Percentiles rank a stretch among this genome's conserved stretches.
Evolutionary conservation across 75 land plant genomes (phyloP).

Genomic region (Gnetum montanum): DNA sequence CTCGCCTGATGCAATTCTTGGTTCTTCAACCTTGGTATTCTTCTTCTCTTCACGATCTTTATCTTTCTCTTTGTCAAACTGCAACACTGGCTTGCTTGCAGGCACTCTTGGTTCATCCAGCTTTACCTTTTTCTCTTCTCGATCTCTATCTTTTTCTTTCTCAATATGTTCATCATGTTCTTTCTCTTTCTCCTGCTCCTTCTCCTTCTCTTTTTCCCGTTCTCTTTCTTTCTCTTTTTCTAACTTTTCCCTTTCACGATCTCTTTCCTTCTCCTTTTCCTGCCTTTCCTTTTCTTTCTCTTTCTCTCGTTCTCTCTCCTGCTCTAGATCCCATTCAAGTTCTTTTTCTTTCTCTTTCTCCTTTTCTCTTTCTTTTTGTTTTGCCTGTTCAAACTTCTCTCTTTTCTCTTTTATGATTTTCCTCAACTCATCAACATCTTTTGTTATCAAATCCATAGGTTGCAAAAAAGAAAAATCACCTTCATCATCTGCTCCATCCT

Average conservation of each 20-base stretch:
- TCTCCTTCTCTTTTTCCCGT: slow-evolving; percentile 24
- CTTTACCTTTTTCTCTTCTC: slow-evolving; percentile 54
- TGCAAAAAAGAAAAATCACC: slow-evolving; percentile 86
- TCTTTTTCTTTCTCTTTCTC: slow-evolving; percentile 37
- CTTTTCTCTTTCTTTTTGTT: slow-evolving; percentile 52
- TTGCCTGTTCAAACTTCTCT: slow-evolving; percentile 49
- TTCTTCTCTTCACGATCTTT: slow-evolving; percentile 57
- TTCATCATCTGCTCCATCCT: slow-evolving; percentile 83
- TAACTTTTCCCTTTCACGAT: slow-evolving; percentile 28
- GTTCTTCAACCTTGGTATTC: slow-evolving; percentile 51
- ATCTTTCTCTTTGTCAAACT: slow-evolving; percentile 35
- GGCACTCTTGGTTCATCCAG: slow-evolving; percentile 36
- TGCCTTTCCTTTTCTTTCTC: slow-evolving; percentile 26
- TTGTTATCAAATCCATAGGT: slow-evolving; percentile 92
- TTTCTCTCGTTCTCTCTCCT: slow-evolving; percentile 44
- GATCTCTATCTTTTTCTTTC: slow-evolving; percentile 38
- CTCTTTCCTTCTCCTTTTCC: slow-evolving; percentile 24
- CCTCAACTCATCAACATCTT: slow-evolving; percentile 74
- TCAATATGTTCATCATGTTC: slow-evolving; percentile 35
- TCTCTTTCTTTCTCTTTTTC: slow-evolving; percentile 34
- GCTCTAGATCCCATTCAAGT: slow-evolving; percentile 25
- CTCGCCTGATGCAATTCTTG: slow-evolving; percentile 27
- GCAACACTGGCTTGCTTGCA: slow-evolving; percentile 23
- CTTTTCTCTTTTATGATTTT: slow-evolving; percentile 74
- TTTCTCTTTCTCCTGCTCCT: slow-evolving; percentile 37